Evolutionary conservation across 306 rosid genomes (phyloP), one percentile per base, ranked within the genome.

Genomic region (Comarum palustre): DNA sequence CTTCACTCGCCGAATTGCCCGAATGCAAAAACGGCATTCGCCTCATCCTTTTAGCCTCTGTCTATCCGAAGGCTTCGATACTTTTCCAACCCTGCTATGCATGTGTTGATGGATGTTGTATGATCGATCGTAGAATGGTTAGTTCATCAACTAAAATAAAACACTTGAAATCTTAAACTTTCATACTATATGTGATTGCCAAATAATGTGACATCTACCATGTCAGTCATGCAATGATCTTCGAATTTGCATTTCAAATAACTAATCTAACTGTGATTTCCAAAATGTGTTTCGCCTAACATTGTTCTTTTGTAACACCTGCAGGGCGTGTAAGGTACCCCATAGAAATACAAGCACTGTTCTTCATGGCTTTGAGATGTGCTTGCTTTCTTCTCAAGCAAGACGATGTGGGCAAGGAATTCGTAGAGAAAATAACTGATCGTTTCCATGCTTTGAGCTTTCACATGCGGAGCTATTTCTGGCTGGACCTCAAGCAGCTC

Each of bases 91-190:
- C 58, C 75, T 80, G 27, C 77, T 80, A 3, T 80, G n/a, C n/a
- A n/a, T n/a, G 83, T 29, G 77, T 80, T 29, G 83, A 80, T 46
- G 83, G 83, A 8, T 80, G 83, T 25, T 54, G 73, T 10, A 80
- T 80, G 83, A 80, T 80, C 58, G 83, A 80, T 68, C 80, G 83
- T 14, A 55, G 80, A 75, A 80, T 80, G 83, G 83, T 80, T 22
- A 39, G 75, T 68, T 38, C 8, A 8, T 46, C 32, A n/a, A 36
- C 8, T 5, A 47, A 5, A 46, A 46, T 14, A 14, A 46, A 46
- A 15, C 17, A 6, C 57, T 51, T 51, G 11, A 51, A 9, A n/a
- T 51, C n/a, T 52, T 52, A 20, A 16, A 48, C 6, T 5, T 16
- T 17, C 17, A 6, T n/a, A 8, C 6, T 17, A 6, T 6, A 64